phyloP scores from a whole-genome alignment of 495 filamentous ascomycete genomes.

The Sordaria brevicollis region DNA sequence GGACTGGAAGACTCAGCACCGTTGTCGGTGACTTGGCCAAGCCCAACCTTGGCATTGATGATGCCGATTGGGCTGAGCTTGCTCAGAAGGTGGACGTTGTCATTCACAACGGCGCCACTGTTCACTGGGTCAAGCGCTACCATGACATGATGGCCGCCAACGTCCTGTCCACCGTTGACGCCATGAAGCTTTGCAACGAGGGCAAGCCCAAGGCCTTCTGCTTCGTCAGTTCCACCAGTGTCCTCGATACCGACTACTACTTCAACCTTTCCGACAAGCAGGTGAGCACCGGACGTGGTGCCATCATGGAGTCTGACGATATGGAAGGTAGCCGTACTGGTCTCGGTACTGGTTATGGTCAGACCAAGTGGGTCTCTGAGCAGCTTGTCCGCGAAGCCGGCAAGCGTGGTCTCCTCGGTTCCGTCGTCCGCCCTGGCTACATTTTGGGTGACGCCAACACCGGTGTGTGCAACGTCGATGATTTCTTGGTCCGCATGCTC shows the following conservation, averaged over 20 bases:
- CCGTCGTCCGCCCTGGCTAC: constrained; percentile 79
- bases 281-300: constrained; percentile 31
- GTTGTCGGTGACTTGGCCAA: constrained; percentile 65
- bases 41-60: constrained; percentile 59
- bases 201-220: constrained; percentile 72
- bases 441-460: constrained; percentile 63
- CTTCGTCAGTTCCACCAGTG: constrained; percentile 80
- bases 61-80: constrained; percentile 51
- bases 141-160: constrained; percentile 66
- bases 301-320: constrained; percentile 37
- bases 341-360: constrained; percentile 72
- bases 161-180: constrained; percentile 70
- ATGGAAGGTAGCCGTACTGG: constrained; percentile 36
- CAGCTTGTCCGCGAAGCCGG: constrained; percentile 76
- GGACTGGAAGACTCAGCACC: constrained; percentile 51
- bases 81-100: constrained; percentile 60
- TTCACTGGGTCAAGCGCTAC: constrained; percentile 83
- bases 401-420: constrained; percentile 60
- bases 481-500: constrained; percentile 82
- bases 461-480: constrained; percentile 75
- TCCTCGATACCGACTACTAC: constrained; percentile 74
- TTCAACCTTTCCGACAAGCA: constrained; percentile 57
- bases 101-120: constrained; percentile 83
- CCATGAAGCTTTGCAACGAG: constrained; percentile 60
- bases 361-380: constrained; percentile 66